phyloP scores from a whole-genome alignment of 1,284 basidiomycete genomes.

The Heterobasidion parviporum region DNA sequence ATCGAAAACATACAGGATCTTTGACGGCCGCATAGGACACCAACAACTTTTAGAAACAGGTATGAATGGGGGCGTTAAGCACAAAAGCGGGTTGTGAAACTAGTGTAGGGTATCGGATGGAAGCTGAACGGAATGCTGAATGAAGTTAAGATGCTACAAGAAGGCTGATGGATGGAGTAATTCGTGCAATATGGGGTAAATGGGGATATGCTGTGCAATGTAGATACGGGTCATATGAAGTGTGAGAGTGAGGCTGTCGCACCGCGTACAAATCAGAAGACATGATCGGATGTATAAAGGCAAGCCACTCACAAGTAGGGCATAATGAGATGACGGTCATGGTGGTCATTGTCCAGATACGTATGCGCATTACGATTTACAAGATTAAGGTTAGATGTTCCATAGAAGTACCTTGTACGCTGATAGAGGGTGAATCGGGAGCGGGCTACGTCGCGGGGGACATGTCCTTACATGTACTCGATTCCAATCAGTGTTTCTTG shows the following conservation, averaged over 20 bases:
- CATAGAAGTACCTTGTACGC: neutral
- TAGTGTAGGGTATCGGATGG: neutral
- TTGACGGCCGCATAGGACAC: neutral
- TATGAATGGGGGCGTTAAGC: too few species aligned
- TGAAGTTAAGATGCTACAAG: neutral
- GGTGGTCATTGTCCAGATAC: neutral
- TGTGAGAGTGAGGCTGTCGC: neutral
- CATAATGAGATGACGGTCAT: neutral
- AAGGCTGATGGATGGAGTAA: neutral
- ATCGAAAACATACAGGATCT: too few species aligned
- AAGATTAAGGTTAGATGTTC: neutral
- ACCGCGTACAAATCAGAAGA: neutral
- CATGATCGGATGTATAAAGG: neutral
- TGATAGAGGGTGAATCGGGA: neutral
- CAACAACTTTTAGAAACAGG: too few species aligned
- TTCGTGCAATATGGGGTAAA: neutral
- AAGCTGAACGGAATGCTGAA: neutral
- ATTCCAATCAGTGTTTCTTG: slow-evolving; percentile 40
- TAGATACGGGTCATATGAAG: neutral
- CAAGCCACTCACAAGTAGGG: neutral
- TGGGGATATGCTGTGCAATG: neutral
- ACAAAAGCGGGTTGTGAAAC: neutral
- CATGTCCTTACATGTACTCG: too few species aligned
- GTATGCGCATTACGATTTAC: neutral
- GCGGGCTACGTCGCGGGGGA: too few species aligned